Percentiles rank a stretch among this genome's conserved stretches.
Conservation (phyloP, 768 basidiomycete genomes). For the Favolaschia claudopus region DNA sequence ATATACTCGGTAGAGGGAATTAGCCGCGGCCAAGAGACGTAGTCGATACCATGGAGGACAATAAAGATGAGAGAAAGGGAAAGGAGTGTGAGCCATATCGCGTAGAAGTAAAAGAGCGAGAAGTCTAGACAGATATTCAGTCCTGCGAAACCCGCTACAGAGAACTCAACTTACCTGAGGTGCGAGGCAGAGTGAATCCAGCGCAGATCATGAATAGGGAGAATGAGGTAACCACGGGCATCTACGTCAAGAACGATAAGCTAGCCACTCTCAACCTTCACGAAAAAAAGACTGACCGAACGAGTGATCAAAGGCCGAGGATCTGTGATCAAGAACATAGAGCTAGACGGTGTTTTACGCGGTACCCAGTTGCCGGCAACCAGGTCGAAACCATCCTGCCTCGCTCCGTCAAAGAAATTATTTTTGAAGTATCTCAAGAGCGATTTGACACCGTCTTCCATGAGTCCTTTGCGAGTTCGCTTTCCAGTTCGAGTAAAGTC, state of each 20-base stretch:
- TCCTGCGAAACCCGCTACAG: constrained; percentile 9
- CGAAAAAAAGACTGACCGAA: constrained; percentile 61
- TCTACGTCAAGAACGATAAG: constrained; percentile 50
- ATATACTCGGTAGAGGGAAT: constrained; percentile 85
- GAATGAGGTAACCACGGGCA: constrained; percentile 83
- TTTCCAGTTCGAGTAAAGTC: constrained; percentile 96
- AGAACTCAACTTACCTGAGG: constrained; percentile 70
- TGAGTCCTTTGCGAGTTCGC: constrained; percentile 77
- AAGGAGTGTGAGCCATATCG: constrained; percentile 79
- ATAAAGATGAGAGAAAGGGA: constrained; percentile 74
- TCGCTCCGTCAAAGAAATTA: constrained; percentile 94
- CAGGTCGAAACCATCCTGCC: constrained; percentile 97
- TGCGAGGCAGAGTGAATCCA: constrained; percentile 84
- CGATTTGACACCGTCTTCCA: constrained; percentile 90
- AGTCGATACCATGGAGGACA: constrained; percentile 86
- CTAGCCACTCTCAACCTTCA: background rate
- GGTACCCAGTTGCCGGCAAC: constrained; percentile 92
- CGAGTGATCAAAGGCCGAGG: constrained; percentile 82
- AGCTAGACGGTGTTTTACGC: constrained; percentile 72
- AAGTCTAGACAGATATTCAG: constrained; percentile 60
- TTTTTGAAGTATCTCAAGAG: constrained; percentile 90
- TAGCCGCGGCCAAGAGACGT: constrained; percentile 93
- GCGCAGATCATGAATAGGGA: constrained; percentile 90
- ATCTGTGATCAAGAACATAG: constrained; percentile 79
- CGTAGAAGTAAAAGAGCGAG: constrained; percentile 84